Evolutionary conservation across 345 rosid genomes (phyloP).

Genomic region (Linum lewisii): DNA sequence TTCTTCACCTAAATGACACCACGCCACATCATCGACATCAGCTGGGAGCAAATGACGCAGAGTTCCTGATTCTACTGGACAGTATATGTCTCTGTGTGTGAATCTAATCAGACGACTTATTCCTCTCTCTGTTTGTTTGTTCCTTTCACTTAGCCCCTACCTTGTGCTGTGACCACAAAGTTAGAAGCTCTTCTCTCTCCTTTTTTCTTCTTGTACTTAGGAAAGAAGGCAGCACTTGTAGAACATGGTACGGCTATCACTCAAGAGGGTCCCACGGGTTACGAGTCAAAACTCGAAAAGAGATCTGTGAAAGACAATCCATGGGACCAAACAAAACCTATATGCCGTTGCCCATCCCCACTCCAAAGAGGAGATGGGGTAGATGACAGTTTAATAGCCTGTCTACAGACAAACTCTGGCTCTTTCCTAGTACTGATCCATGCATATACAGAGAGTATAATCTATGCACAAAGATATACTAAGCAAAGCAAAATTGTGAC

Average conservation of each 20-base stretch:
- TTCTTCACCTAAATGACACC: neutral
- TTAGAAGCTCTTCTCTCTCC: neutral
- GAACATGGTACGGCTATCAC: slow-evolving; percentile 5
- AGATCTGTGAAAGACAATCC: neutral
- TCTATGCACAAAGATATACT: too few relatives aligned
- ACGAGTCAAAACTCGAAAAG: neutral
- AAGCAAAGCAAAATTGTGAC: too few relatives aligned
- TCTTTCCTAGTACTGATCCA: neutral
- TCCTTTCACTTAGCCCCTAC: neutral
- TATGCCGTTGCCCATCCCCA: neutral
- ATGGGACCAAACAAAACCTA: neutral
- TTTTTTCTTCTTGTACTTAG: slow-evolving; percentile 14
- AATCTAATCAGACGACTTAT: neutral
- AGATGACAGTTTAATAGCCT: neutral
- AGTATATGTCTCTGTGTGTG: neutral
- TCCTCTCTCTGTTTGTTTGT: neutral
- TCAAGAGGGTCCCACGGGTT: slow-evolving; percentile 8
- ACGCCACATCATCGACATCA: slow-evolving; percentile 13
- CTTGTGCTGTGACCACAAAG: neutral
- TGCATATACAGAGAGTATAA: too few relatives aligned
- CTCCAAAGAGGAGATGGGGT: neutral
- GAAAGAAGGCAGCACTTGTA: neutral
- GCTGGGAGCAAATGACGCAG: slow-evolving; percentile 5
- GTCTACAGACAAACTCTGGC: neutral
- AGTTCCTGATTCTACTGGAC: slow-evolving; percentile 13